Evolutionary conservation across 495 filamentous ascomycete genomes (phyloP), one percentile per base, ranked within the genome.

Genomic region (Xylaria nigripes): DNA sequence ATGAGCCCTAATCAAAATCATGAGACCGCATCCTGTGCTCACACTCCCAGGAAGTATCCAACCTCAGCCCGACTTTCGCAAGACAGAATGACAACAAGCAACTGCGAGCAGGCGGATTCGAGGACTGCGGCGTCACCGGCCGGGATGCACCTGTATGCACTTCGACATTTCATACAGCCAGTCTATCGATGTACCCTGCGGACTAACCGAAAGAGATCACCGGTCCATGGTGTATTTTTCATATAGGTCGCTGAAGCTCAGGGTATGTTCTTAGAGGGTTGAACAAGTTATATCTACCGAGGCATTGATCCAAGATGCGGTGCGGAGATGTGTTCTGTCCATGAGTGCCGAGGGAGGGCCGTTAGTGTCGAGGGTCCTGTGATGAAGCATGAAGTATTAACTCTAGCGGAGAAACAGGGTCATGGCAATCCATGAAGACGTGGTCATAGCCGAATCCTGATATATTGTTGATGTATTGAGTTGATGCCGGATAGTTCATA

Each of bases 1-100:
- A 54, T 47, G 44, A 54, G 44, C 32, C 40, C 8, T 12, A 12
- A 41, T 23, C 13, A 27, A 54, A 32, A 54, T 48, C 51, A 54
- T 47, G 51, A 40, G 43, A 30, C 30, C 30, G 34, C n/a, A n/a
- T n/a, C n/a, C n/a, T n/a, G n/a, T n/a, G n/a, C n/a, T n/a, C n/a
- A n/a, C n/a, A n/a, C n/a, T n/a, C n/a, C n/a, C n/a, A n/a, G n/a
- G 50, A 45, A 29, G 41, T 45, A 45, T 46, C 23, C 16, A 22
- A 10, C 22, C 22, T 32, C 22, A 23, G 44, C 45, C 10, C 12
- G 16, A n/a, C 15, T 41, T 41, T 41, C 23, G 43, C 13, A 3
- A 18, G 18, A 2, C 27, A 4, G n/a, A 36, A 29, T 3, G 10
- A 30, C 27, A n/a, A n/a, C 25, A 10, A 13, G 43, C 49, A 23